A percentile compares a stretch with the other conserved stretches of the same genome.
phyloP scores from a whole-genome alignment of 768 basidiomycete species.

The Mycena metata region DNA sequence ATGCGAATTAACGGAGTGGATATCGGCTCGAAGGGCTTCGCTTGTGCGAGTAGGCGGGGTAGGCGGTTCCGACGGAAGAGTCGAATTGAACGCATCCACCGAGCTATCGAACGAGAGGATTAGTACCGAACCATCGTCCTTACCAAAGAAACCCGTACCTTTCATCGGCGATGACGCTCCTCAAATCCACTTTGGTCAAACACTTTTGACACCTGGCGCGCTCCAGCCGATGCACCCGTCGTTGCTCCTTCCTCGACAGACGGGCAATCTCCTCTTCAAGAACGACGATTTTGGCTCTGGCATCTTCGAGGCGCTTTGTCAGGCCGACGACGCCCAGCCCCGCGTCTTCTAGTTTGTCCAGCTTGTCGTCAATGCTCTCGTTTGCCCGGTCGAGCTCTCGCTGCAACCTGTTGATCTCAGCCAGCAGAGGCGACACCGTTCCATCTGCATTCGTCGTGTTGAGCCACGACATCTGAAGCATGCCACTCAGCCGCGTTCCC shows the following conservation, averaged over 20 bases:
- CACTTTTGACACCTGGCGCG: constrained; percentile 80
- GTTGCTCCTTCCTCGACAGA: constrained; percentile 76
- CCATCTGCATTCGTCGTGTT: constrained; percentile 72
- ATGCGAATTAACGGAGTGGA: constrained; percentile 73
- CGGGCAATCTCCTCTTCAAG: constrained; percentile 81
- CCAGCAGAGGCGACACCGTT: constrained; percentile 71
- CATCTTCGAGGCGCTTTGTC: constrained; percentile 79
- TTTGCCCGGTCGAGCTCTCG: constrained; percentile 84
- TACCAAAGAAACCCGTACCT: constrained; percentile 59
- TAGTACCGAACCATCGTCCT: background rate
- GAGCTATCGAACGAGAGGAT: constrained; percentile 54
- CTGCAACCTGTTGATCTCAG: constrained; percentile 81
- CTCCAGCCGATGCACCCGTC: constrained; percentile 71
- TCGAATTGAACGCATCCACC: constrained; percentile 62
- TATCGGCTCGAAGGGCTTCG: constrained; percentile 71
- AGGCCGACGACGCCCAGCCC: constrained; percentile 81
- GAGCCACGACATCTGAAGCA: constrained; percentile 79
- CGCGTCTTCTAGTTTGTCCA: constrained; percentile 87
- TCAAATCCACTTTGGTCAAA: constrained; percentile 70
- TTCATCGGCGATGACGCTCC: constrained; percentile 64
- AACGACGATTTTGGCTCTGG: constrained; percentile 64
- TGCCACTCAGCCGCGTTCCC: background rate
- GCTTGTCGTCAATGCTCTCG: constrained; percentile 88
- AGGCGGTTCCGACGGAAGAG: constrained; percentile 69
- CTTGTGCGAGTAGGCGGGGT: constrained; percentile 78